phyloP scores from a whole-genome alignment of 2,329 filamentous ascomycete species.

The Trichophyton equinum region DNA sequence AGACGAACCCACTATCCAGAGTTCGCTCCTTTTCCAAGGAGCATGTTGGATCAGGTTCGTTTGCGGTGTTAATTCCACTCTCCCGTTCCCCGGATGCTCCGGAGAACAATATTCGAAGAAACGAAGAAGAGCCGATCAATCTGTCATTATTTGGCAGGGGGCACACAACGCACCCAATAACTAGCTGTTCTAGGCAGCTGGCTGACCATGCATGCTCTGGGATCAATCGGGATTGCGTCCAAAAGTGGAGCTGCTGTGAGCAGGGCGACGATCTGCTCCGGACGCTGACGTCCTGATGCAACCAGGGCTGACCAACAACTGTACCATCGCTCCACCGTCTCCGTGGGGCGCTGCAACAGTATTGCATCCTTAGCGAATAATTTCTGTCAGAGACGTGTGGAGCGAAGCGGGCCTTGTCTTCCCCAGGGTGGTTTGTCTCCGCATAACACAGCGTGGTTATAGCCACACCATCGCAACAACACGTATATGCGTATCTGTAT shows the following conservation, averaged over 20 bases:
- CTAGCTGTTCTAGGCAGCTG: neutral
- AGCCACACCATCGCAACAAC: neutral
- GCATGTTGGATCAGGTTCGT: neutral
- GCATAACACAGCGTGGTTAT: neutral
- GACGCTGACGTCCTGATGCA: constrained; percentile 2
- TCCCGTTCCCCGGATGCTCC: neutral
- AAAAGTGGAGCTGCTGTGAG: neutral
- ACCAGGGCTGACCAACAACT: neutral
- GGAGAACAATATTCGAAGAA: neutral
- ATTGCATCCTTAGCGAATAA: neutral
- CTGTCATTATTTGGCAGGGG: neutral
- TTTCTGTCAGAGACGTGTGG: neutral
- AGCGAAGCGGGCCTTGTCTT: neutral
- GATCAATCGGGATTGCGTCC: neutral
- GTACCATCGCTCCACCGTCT: neutral
- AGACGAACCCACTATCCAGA: neutral
- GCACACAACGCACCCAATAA: neutral
- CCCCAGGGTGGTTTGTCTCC: neutral
- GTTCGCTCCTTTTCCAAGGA: neutral
- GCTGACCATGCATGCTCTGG: neutral
- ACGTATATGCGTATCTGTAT: neutral
- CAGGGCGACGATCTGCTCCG: neutral
- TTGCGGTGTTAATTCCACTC: neutral
- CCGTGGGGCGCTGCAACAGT: constrained; percentile 1
- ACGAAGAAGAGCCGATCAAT: neutral